A percentile compares a stretch with the other conserved stretches of the same genome.
Evolutionary conservation across 169 alveolate species (phyloP).

Genomic region (Eimeria maxima): DNA sequence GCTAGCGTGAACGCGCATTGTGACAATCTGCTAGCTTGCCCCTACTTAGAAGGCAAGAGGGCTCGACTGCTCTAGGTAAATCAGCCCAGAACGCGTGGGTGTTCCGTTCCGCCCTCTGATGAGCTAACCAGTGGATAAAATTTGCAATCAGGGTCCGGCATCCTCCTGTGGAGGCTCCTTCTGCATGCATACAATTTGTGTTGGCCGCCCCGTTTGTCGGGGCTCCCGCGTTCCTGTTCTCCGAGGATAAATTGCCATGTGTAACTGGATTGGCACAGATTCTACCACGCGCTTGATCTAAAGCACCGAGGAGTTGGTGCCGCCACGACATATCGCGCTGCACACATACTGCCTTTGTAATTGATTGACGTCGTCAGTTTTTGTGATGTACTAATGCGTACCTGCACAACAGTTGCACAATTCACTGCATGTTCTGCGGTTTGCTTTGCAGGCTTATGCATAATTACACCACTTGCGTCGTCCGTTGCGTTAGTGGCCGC

Average conservation of each 20-base stretch:
- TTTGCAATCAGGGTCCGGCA: background rate
- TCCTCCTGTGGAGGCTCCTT: background rate
- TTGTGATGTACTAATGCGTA: no score
- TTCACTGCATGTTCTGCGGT: no score
- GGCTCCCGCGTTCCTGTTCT: background rate
- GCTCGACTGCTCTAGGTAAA: background rate
- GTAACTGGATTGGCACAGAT: no score
- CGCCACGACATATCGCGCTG: background rate
- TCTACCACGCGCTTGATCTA: background rate
- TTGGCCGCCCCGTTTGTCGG: background rate
- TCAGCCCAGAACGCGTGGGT: background rate
- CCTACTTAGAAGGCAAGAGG: background rate
- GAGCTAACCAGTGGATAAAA: background rate
- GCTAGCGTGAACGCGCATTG: background rate
- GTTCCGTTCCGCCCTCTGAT: background rate
- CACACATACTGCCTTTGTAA: background rate
- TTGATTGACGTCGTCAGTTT: background rate
- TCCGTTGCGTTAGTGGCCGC: no score
- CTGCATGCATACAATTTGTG: background rate
- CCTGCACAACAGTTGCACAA: no score
- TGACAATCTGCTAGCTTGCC: background rate
- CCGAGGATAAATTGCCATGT: background rate
- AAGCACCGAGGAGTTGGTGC: background rate
- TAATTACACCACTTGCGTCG: no score
- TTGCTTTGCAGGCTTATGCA: no score